These are phyloP conservation scores for Chimonanthus praecox DNA, from an alignment of 164 flowering plant genomes.

Conservation along the genomic window DNA sequence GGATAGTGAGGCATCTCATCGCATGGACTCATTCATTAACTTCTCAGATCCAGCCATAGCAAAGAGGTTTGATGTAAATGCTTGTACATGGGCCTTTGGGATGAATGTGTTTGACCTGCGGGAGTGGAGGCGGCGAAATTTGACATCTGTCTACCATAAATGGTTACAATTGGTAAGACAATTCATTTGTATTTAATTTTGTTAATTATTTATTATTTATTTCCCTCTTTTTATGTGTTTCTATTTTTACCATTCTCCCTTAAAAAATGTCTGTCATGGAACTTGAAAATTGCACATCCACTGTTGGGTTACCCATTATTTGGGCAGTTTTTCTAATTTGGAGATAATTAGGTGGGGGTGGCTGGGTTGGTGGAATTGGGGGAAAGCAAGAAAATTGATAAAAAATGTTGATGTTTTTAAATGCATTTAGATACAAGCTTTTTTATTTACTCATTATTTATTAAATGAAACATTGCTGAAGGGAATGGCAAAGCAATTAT, in stretches of 20 bases:
- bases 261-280: background rate
- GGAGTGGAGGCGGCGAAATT: slow-evolving; percentile 63
- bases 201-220: no score
- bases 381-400: background rate
- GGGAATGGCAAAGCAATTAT: slow-evolving; percentile 57
- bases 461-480: slow-evolving; percentile 24
- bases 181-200: background rate
- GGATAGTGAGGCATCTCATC: slow-evolving; percentile 39
- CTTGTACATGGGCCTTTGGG: slow-evolving; percentile 97
- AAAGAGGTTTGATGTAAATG: slow-evolving; percentile 45
- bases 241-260: no score
- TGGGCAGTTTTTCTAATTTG: background rate
- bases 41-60: slow-evolving; percentile 65
- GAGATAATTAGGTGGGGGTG: background rate
- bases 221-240: background rate
- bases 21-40: slow-evolving; percentile 60
- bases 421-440: background rate
- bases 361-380: background rate
- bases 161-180: slow-evolving; percentile 67
- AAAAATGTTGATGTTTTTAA: background rate
- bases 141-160: slow-evolving; percentile 52
- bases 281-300: no score
- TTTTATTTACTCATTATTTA: background rate
- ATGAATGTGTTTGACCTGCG: slow-evolving; percentile 80
- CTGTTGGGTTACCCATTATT: background rate